Evolutionary conservation across 2,329 filamentous ascomycete species (phyloP).

Genomic region (Lachnellula arida): DNA sequence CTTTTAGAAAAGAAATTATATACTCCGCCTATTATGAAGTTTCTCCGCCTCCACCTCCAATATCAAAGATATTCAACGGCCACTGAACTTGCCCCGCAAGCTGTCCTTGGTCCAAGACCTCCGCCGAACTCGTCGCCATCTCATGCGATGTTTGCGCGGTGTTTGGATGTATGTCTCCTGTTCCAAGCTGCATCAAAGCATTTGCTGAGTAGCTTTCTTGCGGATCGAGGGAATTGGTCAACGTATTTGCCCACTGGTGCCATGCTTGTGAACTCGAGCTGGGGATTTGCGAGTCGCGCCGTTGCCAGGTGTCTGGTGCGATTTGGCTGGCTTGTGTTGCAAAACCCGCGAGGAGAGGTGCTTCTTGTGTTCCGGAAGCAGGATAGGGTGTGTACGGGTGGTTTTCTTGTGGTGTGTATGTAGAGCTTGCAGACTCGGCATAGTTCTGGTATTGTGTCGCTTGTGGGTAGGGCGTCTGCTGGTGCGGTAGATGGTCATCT

Average conservation of each 20-base stretch:
- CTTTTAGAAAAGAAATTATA: no score
- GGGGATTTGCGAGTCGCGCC: slow-evolving; percentile 8
- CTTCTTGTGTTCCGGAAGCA: slow-evolving; percentile 18
- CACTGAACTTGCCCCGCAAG: slow-evolving; percentile 6
- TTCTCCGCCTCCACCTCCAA: no score
- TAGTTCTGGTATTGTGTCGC: slow-evolving; percentile 30
- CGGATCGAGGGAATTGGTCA: slow-evolving; percentile 28
- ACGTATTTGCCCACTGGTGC: slow-evolving; percentile 30
- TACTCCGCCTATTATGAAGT: no score
- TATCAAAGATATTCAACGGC: slow-evolving; percentile 27
- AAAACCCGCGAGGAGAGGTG: slow-evolving; percentile 25
- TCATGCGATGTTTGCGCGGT: neutral
- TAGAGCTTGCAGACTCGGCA: slow-evolving; percentile 17
- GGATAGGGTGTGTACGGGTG: slow-evolving; percentile 18
- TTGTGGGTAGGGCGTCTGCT: slow-evolving; percentile 28
- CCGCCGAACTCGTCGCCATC: slow-evolving; percentile 3
- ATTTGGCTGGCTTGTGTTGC: slow-evolving; percentile 30
- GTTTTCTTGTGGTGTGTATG: slow-evolving; percentile 23
- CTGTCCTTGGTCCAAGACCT: slow-evolving; percentile 2
- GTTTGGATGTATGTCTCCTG: neutral
- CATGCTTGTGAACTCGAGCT: slow-evolving; percentile 27
- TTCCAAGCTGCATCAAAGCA: slow-evolving; percentile 31
- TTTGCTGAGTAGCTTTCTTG: slow-evolving; percentile 30
- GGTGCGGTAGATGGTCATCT: slow-evolving; percentile 22
- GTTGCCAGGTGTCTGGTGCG: slow-evolving; percentile 28